Evolutionary conservation across 148 eudicot genomes (phyloP).

Genomic region (Mesembryanthemum crystallinum): DNA sequence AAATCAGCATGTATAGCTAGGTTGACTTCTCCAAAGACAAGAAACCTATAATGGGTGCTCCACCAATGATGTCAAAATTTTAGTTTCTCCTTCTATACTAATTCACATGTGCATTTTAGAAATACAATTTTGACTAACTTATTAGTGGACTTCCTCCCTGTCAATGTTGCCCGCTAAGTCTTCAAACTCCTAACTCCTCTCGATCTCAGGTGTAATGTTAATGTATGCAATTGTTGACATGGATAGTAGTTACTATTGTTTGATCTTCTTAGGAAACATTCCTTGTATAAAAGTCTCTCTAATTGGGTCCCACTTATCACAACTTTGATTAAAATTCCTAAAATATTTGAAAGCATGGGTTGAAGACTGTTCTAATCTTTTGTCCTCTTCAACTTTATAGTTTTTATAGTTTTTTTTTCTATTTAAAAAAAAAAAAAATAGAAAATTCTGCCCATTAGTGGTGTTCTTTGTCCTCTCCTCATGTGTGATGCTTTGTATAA

Average conservation of each 20-base stretch:
- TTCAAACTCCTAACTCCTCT: not conserved
- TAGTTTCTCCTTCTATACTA: not conserved
- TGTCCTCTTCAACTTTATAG: constrained; percentile 1
- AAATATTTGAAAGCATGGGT: constrained; percentile 13
- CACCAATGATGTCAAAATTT: constrained; percentile 12
- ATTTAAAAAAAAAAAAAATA: too few relatives aligned
- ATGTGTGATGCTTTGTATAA: constrained; percentile 6
- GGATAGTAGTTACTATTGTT: not conserved
- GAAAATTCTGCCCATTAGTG: not conserved
- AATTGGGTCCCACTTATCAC: constrained; percentile 13
- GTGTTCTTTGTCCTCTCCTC: not conserved
- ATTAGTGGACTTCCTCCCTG: constrained; percentile 24
- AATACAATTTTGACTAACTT: not conserved
- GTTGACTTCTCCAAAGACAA: constrained; percentile 14
- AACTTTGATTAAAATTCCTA: not conserved
- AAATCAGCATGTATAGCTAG: not conserved
- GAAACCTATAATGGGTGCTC: not conserved
- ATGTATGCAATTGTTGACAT: constrained; percentile 7
- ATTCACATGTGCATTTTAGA: constrained; percentile 16
- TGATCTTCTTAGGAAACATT: constrained; percentile 14
- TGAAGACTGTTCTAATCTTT: constrained; percentile 2
- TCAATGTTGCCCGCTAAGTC: constrained; percentile 21
- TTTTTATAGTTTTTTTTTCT: too few relatives aligned
- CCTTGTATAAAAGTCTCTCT: not conserved
- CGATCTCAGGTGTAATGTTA: not conserved